A percentile compares a stretch with the other conserved stretches of the same genome.
Evolutionary conservation across 2,329 filamentous ascomycete genomes (phyloP).

Genomic region (Albophoma yamanashiensis): DNA sequence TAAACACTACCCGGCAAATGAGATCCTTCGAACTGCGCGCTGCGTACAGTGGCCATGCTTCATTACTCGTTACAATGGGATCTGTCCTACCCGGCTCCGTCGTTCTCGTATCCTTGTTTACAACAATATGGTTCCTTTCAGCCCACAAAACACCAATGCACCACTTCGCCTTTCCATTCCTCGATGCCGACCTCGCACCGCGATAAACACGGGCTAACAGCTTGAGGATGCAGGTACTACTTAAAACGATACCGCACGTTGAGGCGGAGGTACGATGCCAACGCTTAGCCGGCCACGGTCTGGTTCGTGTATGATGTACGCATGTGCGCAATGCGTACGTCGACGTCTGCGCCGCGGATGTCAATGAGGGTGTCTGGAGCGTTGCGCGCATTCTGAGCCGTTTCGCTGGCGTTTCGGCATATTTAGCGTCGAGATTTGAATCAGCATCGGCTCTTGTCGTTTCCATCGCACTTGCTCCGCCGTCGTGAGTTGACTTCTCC

Average conservation of each 20-base stretch:
- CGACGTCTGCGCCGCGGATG: not conserved
- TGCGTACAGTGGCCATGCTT: not conserved
- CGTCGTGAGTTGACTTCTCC: not conserved
- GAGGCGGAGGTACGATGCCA: slow-evolving; percentile 63
- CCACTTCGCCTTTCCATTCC: not conserved
- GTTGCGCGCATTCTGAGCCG: not conserved
- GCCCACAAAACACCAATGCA: too few species aligned
- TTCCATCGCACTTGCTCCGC: not conserved
- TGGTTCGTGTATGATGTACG: not conserved
- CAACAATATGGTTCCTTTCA: not conserved
- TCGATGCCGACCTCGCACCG: not conserved
- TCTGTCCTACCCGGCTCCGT: not conserved
- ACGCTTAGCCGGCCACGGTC: slow-evolving; percentile 16
- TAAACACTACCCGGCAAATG: not conserved
- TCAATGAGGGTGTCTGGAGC: not conserved
- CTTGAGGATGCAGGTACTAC: slow-evolving; percentile 56
- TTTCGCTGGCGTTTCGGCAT: not conserved
- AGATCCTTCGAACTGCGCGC: not conserved
- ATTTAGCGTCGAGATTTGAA: not conserved
- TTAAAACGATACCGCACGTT: slow-evolving; percentile 83
- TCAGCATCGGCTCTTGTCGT: not conserved
- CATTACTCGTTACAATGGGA: not conserved
- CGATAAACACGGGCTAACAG: slow-evolving; percentile 1
- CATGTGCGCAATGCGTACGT: not conserved
- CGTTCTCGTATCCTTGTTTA: not conserved